Base-by-base conservation (phyloP, 495 filamentous ascomycete genomes). In the Podospora australis region DNA sequence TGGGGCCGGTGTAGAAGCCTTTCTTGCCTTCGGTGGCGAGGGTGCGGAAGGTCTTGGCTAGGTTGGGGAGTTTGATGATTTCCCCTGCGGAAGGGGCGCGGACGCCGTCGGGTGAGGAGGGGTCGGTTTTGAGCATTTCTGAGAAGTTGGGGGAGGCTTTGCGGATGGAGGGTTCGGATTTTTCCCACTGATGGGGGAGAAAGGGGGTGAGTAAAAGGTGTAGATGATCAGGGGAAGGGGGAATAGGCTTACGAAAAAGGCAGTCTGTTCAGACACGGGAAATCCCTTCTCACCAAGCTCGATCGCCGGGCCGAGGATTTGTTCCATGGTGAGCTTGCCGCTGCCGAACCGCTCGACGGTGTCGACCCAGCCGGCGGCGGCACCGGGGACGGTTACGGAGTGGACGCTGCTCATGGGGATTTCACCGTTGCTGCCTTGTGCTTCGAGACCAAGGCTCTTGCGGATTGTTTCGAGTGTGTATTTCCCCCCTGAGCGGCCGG, bases 281-380 rank as follows among this genome's bases (percentile, higher is more conserved):
- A 90, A 95, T 0, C 92, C 92, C 44, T 88, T 78, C 63, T 97
- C 90, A 0, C 80, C 92, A 9, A 97, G 73, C 58, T 87, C 79
- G 56, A 96, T 89, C 0, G 87, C 92, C 9, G 92, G 91, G 28
- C 69, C 71, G 20, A 98, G 69, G 38, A 97, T 83, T 60, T 96
- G 80, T 57, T 80, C 73, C 65, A 98, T 49, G 0, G 73, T 79
- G 22, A 97, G 49, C 66, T 85, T 95, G 2, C 88, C 87, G 62
- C 88, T 96, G 3, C 92, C 92, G 64, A 97, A 96, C 39, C 77
- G 83, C 67, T 90, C 82, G n/a, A 97, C 75, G 1, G 82, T 83
- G 64, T 98, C 92, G 25, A 87, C 81, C 92, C 94, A 98, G 2
- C 94, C 92, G 6, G 90, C 94, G 9, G 94, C 81, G 6, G 94